phyloP scores from a whole-genome alignment of 192 early-diverging fungal genomes.

The Coemansia sp. region DNA sequence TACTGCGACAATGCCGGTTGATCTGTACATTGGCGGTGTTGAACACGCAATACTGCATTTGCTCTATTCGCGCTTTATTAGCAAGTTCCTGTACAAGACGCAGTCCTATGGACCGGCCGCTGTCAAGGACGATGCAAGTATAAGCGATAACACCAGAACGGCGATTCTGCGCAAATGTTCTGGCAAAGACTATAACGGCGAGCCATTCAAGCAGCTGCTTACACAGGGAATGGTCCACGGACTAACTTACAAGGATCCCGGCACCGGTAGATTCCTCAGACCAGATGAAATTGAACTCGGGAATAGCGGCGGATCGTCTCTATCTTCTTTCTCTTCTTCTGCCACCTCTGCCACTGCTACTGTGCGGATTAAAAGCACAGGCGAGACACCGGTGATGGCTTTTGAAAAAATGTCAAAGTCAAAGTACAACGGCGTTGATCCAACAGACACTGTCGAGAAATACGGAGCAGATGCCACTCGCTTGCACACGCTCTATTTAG shows the following conservation, averaged over 20 bases:
- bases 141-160: constrained; percentile 11
- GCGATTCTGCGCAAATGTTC: constrained; percentile 36
- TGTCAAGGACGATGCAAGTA: neutral
- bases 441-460: constrained; percentile 53
- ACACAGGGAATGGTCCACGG: constrained; percentile 97
- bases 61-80: constrained; percentile 88
- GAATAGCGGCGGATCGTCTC: constrained; percentile 13
- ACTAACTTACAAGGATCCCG: constrained; percentile 75
- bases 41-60: constrained; percentile 95
- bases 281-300: constrained; percentile 62
- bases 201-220: constrained; percentile 84
- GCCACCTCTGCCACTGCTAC: neutral
- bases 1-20: constrained; percentile 72
- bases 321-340: too few relatives aligned
- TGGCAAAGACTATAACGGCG: constrained; percentile 57
- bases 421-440: constrained; percentile 93
- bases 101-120: constrained; percentile 40
- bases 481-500: constrained; percentile 83
- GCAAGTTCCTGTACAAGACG: constrained; percentile 75
- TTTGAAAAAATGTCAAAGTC: constrained; percentile 98
- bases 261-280: constrained; percentile 72
- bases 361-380: constrained; percentile 65
- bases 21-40: constrained; percentile 92
- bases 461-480: constrained; percentile 84
- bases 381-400: constrained; percentile 57